Base-by-base conservation (phyloP, 2,329 filamentous ascomycete species). In the Fonsecaea monophora region DNA sequence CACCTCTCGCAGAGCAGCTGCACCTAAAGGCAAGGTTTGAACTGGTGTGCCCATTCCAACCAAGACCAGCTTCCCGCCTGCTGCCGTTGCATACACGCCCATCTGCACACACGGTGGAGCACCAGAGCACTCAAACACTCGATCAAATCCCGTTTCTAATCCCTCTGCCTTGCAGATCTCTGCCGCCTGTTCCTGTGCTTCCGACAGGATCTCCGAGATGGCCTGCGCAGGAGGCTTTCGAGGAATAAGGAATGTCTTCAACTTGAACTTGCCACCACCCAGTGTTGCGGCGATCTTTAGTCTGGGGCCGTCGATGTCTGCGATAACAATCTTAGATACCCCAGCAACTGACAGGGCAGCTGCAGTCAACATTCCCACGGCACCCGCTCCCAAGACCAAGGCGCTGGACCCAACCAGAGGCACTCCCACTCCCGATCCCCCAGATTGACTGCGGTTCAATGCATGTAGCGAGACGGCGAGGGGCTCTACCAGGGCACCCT, bases 391-490 rank as follows among this genome's bases (percentile, higher is more conserved):
- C 68, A 88, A 86, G 1, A 89, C 83, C 18, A 88, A 73, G 0
- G 86, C 85, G 0, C 82, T 83, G 8, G 82, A 80, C 35, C 78
- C 77, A 4, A 77, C 70, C 21, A 73, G 61, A 21, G 72, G 68
- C 4, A 74, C 74, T 57, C 78, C 76, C n/a, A 74, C 73, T 4
- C 73, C 68, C 7, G 68, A 68, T 2, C 74, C 76, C 3, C 83
- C 79, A 60, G 82, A 78, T 58, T 81, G 75, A 59, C 85, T 87
- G 59, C 87, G 79, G 59, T 84, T 81, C 53, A 85, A 83, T 1
- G 85, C 86, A 74, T 89, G 87, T 40, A 89, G 78, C 34, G 85
- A 86, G 13, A 89, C 87, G 4, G 86, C 84, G 13, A 89, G 74
- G 1, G 87, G 87, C 75, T 89, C 87, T 8, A 88, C 77, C 9